Percentiles rank a stretch among this genome's conserved stretches.
phyloP scores from a whole-genome alignment of 2,329 filamentous ascomycete species.

The Pseudogymnoascus sp. region DNA sequence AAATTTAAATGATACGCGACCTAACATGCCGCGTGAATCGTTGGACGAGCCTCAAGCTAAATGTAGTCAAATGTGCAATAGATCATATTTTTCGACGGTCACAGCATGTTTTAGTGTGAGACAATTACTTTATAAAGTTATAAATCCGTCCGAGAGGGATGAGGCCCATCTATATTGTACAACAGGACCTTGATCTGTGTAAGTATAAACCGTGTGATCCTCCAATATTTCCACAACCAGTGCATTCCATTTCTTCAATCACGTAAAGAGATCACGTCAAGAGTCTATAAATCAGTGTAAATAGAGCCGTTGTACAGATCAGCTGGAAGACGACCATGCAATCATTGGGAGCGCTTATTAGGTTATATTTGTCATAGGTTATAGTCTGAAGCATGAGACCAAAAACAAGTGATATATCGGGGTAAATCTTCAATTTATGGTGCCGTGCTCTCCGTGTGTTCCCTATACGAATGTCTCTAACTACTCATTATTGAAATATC shows the following conservation, averaged over 20 bases:
- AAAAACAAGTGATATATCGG: conserved; percentile 1
- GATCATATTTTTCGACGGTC: neutral
- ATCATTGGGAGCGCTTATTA: neutral
- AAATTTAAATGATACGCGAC: neutral
- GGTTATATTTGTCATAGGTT: conserved; percentile 4
- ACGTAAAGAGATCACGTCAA: conserved; percentile 7
- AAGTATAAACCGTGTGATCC: neutral
- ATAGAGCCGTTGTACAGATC: neutral
- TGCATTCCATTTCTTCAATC: neutral
- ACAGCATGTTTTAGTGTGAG: neutral
- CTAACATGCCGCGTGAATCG: neutral
- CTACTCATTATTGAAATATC: neutral
- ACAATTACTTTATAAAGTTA: neutral
- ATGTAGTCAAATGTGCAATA: neutral
- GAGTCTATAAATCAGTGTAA: neutral
- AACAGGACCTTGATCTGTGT: neutral
- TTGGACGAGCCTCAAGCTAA: neutral
- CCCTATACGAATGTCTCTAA: neutral
- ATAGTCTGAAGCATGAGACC: neutral
- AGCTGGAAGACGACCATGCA: neutral
- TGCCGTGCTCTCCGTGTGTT: neutral
- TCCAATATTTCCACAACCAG: neutral
- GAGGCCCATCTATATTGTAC: neutral
- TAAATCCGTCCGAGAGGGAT: neutral
- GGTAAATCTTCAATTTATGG: neutral